Conservation (phyloP, 1,139 yeast genomes). For the Yamadazyma conglobata region DNA sequence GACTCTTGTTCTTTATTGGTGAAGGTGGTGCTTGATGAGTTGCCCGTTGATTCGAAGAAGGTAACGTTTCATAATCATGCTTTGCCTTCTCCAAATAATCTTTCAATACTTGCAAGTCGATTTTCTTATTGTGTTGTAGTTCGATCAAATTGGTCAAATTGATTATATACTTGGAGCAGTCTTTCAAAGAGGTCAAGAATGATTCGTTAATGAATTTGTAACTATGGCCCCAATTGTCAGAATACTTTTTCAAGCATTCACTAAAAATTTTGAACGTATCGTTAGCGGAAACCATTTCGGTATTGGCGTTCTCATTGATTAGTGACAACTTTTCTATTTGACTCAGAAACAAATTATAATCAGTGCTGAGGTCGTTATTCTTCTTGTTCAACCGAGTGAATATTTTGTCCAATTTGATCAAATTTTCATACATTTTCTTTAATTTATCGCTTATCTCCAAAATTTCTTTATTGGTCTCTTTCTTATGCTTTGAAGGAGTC, state of each 20-base stretch:
- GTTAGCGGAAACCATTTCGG: slow-evolving; percentile 15
- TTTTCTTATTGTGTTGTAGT: slow-evolving; percentile 84
- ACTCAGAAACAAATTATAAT: slow-evolving; percentile 66
- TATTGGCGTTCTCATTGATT: slow-evolving; percentile 21
- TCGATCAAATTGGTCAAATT: slow-evolving; percentile 75
- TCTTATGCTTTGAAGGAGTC: slow-evolving; percentile 64
- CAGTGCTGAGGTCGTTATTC: slow-evolving; percentile 68
- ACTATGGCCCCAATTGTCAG: slow-evolving; percentile 37
- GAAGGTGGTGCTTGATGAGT: slow-evolving; percentile 29
- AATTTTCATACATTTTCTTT: slow-evolving; percentile 79
- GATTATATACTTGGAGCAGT: slow-evolving; percentile 80
- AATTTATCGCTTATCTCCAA: slow-evolving; percentile 79
- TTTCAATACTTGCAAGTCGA: slow-evolving; percentile 82
- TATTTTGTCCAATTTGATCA: slow-evolving; percentile 72
- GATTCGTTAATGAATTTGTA: slow-evolving; percentile 73
- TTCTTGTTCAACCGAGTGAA: slow-evolving; percentile 70
- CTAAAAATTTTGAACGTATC: slow-evolving; percentile 40
- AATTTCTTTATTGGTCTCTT: slow-evolving; percentile 74
- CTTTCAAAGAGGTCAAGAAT: slow-evolving; percentile 78
- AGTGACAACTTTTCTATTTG: slow-evolving; percentile 69
- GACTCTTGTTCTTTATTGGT: slow-evolving; percentile 25
- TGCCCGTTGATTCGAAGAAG: slow-evolving; percentile 13
- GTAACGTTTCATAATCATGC: slow-evolving; percentile 44
- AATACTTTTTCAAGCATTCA: slow-evolving; percentile 48
- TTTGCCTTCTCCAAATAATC: slow-evolving; percentile 74